These are phyloP conservation scores for Chenopodium formosanum DNA, from an alignment of 148 eudicot species.

Conservation along the genomic window DNA sequence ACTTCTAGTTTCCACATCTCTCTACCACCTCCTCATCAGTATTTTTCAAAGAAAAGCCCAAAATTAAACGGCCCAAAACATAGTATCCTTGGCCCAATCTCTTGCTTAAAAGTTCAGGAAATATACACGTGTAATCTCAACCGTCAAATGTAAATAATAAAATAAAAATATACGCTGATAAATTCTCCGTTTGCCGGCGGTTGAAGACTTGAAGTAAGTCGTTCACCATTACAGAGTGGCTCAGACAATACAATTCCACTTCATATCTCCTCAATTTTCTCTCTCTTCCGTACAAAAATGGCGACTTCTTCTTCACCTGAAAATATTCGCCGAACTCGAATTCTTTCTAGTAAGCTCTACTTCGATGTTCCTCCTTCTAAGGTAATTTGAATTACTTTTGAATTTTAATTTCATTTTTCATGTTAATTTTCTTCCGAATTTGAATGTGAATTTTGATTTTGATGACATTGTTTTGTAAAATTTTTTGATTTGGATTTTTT, in stretches of 20 bases:
- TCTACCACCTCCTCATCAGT: no score
- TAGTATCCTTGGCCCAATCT: no score
- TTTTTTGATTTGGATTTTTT: background rate
- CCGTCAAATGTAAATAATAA: background rate
- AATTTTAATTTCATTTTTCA: background rate
- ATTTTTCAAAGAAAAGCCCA: no score
- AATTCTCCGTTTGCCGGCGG: no score
- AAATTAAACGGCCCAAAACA: no score
- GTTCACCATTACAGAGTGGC: background rate
- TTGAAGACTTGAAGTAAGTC: no score
- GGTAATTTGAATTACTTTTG: constrained; percentile 28
- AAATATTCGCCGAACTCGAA: constrained; percentile 56
- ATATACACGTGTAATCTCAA: background rate
- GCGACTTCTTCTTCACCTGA: background rate
- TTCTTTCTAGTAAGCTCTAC: constrained; percentile 77
- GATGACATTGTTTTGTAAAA: background rate
- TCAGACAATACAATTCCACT: no score
- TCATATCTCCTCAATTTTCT: background rate
- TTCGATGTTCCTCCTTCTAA: constrained; percentile 67
- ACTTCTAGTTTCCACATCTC: no score
- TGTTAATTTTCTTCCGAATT: background rate
- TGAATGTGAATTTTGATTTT: background rate
- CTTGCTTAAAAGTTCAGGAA: no score
- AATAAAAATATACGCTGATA: no score
- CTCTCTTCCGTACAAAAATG: background rate